Evolutionary conservation across 1,284 basidiomycete genomes (phyloP), one percentile per base, ranked within the genome.

Genomic region (Takashimella koratensis): DNA sequence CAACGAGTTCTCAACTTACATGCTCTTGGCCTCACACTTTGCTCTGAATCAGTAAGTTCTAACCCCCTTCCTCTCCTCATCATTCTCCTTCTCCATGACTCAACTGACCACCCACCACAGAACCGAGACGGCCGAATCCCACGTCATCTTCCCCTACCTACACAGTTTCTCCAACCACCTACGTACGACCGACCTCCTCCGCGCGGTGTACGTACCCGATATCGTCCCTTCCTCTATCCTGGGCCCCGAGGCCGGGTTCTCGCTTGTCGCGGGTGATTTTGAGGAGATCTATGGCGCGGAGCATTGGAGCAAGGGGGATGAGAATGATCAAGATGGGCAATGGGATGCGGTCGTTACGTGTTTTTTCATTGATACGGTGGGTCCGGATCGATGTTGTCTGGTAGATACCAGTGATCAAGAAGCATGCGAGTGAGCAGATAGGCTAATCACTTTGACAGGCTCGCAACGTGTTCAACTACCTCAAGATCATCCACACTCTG

Each of bases 331-430:
- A 50, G 74, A 81, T 19, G 87, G 85, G 13, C 76, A 84, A 58
- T 98, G 91, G 90, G 84, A 94, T 63, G 88, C 87, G 0, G 82
- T 98, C 11, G 76, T 96, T 57, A 98, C 95, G 0, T 98, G 92
- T 73, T 98, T 97, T 81, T 98, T 98, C 78, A 88, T 98, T 60
- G 95, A 98, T 69, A 98, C 94, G 5, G 90, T 87, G 58, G 62
- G 82, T 72, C 43, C 24, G 21, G 5, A 21, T 21, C n/a, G n/a
- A n/a, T n/a, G n/a, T n/a, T n/a, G n/a, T n/a, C n/a, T n/a, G n/a
- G n/a, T 26, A 12, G 4, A 16, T 22, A 49, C 50, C 26, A 52
- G 48, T 26, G 25, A 19, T 30, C 43, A 27, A 8, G 30, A 36
- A 8, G 30, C 16, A 16, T 36, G 16, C 10, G 16, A 36, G 30